Evolutionary conservation across 345 rosid genomes (phyloP).

Genomic region (Kernera saxatilis): DNA sequence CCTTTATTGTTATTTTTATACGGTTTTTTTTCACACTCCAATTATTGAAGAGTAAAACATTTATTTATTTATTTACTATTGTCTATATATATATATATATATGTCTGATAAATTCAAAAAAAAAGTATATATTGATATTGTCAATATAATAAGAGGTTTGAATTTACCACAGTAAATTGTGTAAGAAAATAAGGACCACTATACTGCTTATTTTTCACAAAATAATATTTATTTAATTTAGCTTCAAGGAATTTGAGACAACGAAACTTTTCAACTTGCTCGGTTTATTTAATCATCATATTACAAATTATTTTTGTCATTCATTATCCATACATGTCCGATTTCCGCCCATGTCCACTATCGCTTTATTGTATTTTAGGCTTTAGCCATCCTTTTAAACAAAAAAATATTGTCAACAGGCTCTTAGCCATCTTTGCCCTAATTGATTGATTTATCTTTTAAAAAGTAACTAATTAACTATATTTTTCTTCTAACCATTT

Average conservation of each 20-base stretch:
- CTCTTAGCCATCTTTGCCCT: background rate
- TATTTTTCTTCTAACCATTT: background rate
- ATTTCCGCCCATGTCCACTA: background rate
- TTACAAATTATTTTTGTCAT: background rate
- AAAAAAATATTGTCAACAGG: no score
- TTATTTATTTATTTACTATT: background rate
- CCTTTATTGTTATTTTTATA: background rate
- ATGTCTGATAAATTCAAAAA: no score
- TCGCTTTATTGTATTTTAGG: background rate
- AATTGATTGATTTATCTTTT: background rate
- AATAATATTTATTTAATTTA: background rate
- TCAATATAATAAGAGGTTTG: background rate
- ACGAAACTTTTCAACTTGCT: background rate
- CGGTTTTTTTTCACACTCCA: background rate
- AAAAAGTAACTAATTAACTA: background rate
- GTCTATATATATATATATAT: no score
- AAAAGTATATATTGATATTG: background rate
- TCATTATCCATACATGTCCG: background rate
- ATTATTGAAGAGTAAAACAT: background rate
- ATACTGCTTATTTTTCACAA: background rate
- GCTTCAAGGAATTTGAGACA: background rate
- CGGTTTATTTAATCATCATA: background rate
- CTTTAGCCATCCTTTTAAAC: no score
- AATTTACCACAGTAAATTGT: background rate
- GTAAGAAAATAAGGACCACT: background rate